Evolutionary conservation across 2,329 filamentous ascomycete species (phyloP), one percentile per base, ranked within the genome.

Genomic region (Corynespora cassiicola): DNA sequence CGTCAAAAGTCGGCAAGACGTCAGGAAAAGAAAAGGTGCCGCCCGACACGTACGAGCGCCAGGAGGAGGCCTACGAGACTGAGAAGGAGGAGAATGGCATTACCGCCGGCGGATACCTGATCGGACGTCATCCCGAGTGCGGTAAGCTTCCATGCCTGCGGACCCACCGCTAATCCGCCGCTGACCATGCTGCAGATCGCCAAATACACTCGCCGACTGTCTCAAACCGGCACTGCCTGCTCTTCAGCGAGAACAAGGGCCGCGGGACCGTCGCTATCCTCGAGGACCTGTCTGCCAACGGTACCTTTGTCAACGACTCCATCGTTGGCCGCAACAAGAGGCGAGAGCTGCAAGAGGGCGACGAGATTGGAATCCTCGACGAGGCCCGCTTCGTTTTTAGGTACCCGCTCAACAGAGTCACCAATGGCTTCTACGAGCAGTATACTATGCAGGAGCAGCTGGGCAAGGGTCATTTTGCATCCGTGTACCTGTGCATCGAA

Each of bases 241-340:
- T 89, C 2, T 88, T 87, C 57, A 76, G 74, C 32, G 79, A 85
- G 61, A 82, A 79, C 50, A 79, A 75, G 47, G 72, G 74, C 33
- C 80, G 82, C 21, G 75, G 77, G 46, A 63, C 75, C 1, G 70
- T 83, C 26, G 92, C 90, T 7, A 80, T 97, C 9, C 70, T 99
- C 5, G 91, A 99, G 66, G 94, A 99, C 66, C 73, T 97, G 14
- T 99, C 94, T 6, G 94, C 85, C 63, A 99, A 99, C 64, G 94
- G 94, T 33, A 99, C 95, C 0, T 99, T 91, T 63, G 86, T 99
- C 56, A 97, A 97, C 61, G 90, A 96, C 56, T 86, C 85, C 11
- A 79, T 95, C 19, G 82, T 99, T 16, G 94, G 94, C 16, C 86
- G 92, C 34, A 99, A 99, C 68, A 90, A 96, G 68, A 81, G 90